A percentile compares a stretch with the other conserved stretches of the same genome.
Conservation (phyloP, 2,329 filamentous ascomycete genomes). For the Monilinia aucupariae region DNA sequence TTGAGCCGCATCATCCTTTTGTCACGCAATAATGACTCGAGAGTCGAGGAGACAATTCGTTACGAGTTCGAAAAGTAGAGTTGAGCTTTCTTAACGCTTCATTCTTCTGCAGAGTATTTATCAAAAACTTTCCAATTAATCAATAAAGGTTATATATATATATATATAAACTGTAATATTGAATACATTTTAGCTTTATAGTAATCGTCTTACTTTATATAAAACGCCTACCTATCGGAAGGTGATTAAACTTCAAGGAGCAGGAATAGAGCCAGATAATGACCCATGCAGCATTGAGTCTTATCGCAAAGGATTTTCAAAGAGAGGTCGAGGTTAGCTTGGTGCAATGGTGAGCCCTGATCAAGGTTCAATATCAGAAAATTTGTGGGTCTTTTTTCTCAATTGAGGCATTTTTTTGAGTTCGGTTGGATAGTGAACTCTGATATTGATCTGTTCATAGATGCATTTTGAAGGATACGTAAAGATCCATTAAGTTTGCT, state of each 20-base stretch:
- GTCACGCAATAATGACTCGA: slow-evolving; percentile 10
- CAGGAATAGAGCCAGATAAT: neutral
- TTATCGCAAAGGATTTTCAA: slow-evolving; percentile 6
- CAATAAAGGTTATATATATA: too few relatives aligned
- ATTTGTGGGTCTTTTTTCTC: neutral
- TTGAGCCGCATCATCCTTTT: slow-evolving; percentile 8
- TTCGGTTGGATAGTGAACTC: neutral
- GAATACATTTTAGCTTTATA: too few relatives aligned
- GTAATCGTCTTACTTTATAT: too few relatives aligned
- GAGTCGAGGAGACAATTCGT: neutral
- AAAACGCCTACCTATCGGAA: too few relatives aligned
- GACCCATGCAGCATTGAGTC: slow-evolving; percentile 1
- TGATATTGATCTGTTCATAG: neutral
- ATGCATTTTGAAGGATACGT: neutral
- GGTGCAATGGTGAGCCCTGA: too few relatives aligned
- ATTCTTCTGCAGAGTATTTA: too few relatives aligned
- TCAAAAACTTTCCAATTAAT: too few relatives aligned
- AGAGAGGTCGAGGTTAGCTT: neutral
- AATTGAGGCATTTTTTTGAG: neutral
- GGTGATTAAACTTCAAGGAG: neutral
- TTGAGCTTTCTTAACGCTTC: too few relatives aligned
- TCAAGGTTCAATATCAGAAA: neutral
- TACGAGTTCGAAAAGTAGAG: too few relatives aligned
- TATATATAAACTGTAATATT: too few relatives aligned
- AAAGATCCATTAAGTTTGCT: neutral